Base-by-base conservation (phyloP, 148 eudicot species). In the Silene uniflora region DNA sequence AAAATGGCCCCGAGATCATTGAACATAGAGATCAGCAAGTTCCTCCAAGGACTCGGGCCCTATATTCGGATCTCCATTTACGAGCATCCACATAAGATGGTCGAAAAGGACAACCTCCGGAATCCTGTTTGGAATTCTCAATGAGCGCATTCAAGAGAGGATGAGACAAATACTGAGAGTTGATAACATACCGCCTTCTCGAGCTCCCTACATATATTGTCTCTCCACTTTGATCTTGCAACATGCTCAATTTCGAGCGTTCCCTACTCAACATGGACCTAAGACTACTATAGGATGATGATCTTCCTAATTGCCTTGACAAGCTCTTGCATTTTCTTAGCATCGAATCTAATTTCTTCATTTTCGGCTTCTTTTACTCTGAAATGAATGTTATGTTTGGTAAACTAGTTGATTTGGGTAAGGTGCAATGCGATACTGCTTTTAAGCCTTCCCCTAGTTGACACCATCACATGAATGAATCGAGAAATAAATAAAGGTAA, bases 61-160 rank as follows among this genome's bases (percentile, higher is more conserved):
- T n/a, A 83, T 84, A 60, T 77, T 78, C 3, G 85, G 86, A 77
- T 90, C 93, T 0, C 84, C 93, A 85, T 89, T 89, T 46, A 90
- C 90, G 8, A 92, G 91, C 97, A 92, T 87, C 97, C 95, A 92
- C 61, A 92, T 35, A 49, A 92, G 85, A 44, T 92, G 97, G 54
- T 92, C 91, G 56, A 92, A 92, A 44, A 92, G 83, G 2, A 92
- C 95, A 14, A 92, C 97, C 81, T 0, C 77, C 67, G 0, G 58
- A 70, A 16, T 62, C 54, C 42, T 75, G 77, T 78, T 81, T 84
- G 18, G 93, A 83, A 64, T 84, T 88, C 49, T 90, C 83, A 3
- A 90, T 85, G n/a, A 92, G 83, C 13, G 92, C 91, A 35, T 81
- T 88, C 24, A 92, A 32, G 52, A 92, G 76, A 12, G 94, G 97